Conservation (phyloP, 2,329 filamentous ascomycete species). For the Talaromyces sp. region DNA sequence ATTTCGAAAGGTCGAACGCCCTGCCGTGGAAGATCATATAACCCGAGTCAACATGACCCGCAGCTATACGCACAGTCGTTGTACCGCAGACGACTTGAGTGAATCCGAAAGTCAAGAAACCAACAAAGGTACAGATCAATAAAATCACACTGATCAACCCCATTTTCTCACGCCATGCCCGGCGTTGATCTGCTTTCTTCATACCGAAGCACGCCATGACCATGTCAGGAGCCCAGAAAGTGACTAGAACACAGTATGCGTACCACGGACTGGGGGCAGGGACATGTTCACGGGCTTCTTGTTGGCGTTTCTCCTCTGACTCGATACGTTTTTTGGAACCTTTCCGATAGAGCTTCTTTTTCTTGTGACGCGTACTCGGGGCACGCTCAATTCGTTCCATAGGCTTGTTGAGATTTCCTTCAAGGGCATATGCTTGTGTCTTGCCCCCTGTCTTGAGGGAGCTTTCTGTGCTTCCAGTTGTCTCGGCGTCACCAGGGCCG, state of each 20-base stretch:
- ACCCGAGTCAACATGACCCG: constrained; percentile 73
- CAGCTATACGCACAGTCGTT: constrained; percentile 65
- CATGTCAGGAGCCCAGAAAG: constrained; percentile 89
- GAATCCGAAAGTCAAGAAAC: constrained; percentile 95
- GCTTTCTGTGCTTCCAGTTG: constrained; percentile 56
- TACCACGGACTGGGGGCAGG: constrained; percentile 87
- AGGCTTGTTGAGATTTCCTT: constrained; percentile 35
- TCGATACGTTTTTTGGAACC: constrained; percentile 45
- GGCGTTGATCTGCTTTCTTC: constrained; percentile 75
- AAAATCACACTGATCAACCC: constrained; percentile 92
- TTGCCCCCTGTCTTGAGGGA: constrained; percentile 45
- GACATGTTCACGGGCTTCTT: constrained; percentile 59
- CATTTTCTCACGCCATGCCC: constrained; percentile 98
- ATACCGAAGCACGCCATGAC: constrained; percentile 81
- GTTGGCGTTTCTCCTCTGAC: constrained; percentile 55
- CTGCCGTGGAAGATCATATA: constrained; percentile 97
- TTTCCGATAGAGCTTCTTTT: constrained; percentile 62
- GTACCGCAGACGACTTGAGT: constrained; percentile 77
- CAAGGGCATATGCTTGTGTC: constrained; percentile 30
- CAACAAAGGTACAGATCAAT: constrained; percentile 79
- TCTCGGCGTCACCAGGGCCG: constrained; percentile 52
- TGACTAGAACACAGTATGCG: constrained; percentile 87
- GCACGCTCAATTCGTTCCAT: constrained; percentile 33
- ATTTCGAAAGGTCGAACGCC: constrained; percentile 76
- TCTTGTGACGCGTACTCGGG: constrained; percentile 38